These are phyloP conservation scores for Colletotrichum sp. DNA, from an alignment of 2,329 filamentous ascomycete genomes.

Conservation along the genomic window DNA sequence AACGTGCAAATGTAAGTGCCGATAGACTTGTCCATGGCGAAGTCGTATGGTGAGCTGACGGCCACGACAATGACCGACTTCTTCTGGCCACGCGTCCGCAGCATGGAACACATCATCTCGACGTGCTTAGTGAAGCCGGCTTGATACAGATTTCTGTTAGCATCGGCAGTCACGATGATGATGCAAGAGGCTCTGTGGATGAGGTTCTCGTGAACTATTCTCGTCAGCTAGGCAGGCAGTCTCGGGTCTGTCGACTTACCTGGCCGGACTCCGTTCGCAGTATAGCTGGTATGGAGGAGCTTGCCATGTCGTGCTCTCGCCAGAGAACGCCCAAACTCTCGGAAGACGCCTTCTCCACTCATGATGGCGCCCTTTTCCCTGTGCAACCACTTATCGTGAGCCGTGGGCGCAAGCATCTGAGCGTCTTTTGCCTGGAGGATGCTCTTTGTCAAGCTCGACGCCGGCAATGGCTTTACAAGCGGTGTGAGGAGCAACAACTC, in stretches of 20 bases:
- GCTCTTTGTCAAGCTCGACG: slow-evolving; percentile 80
- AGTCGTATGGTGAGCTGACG: slow-evolving; percentile 95
- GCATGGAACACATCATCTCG: slow-evolving; percentile 91
- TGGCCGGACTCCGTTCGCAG: slow-evolving; percentile 87
- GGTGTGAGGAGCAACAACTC: slow-evolving; percentile 90
- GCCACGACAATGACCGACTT: slow-evolving; percentile 91
- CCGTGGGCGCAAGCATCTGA: slow-evolving; percentile 35
- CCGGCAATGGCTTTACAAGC: slow-evolving; percentile 88
- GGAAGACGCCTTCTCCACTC: slow-evolving; percentile 92
- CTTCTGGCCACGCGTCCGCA: slow-evolving; percentile 77
- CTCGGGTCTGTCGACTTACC: slow-evolving; percentile 34
- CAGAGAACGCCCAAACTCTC: slow-evolving; percentile 86
- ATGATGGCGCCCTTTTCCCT: slow-evolving; percentile 71
- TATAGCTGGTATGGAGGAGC: slow-evolving; percentile 92
- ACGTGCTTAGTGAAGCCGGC: slow-evolving; percentile 95
- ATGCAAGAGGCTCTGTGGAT: slow-evolving; percentile 89
- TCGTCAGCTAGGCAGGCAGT: slow-evolving; percentile 3
- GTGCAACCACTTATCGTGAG: slow-evolving; percentile 63
- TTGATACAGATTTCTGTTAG: slow-evolving; percentile 92
- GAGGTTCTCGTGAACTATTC: slow-evolving; percentile 81
- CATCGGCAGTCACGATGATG: slow-evolving; percentile 90
- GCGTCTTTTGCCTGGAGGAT: slow-evolving; percentile 60
- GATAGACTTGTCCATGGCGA: slow-evolving; percentile 89
- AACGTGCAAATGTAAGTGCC: slow-evolving; percentile 95
- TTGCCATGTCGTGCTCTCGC: slow-evolving; percentile 85